These are phyloP conservation scores for Cladorrhinum sp. DNA, from an alignment of 2,329 filamentous ascomycete genomes.

Conservation along the genomic window DNA sequence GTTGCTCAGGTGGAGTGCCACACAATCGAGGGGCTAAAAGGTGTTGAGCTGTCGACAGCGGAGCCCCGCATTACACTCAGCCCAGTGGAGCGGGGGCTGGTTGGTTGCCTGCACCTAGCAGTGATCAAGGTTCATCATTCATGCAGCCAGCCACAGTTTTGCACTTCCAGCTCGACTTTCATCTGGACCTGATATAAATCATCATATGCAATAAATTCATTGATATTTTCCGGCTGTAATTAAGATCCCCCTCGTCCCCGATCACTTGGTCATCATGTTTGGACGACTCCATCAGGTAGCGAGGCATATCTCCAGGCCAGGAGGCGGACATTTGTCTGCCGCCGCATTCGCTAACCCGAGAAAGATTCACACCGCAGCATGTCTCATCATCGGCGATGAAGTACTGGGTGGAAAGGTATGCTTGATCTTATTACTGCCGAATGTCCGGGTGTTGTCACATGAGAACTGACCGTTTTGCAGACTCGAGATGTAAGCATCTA, in stretches of 20 bases:
- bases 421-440: too few species aligned
- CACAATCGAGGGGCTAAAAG: background rate
- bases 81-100: background rate
- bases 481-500: conserved; percentile 29
- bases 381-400: conserved; percentile 95
- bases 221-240: too few species aligned
- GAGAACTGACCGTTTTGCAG: conserved; percentile 14
- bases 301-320: conserved; percentile 64
- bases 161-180: background rate
- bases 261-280: conserved; percentile 73
- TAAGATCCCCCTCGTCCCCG: too few species aligned
- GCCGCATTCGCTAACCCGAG: conserved; percentile 22
- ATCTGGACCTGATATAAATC: background rate
- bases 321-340: conserved; percentile 43
- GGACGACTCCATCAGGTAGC: conserved; percentile 69
- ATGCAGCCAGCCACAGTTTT: background rate
- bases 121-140: background rate
- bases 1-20: background rate
- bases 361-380: conserved; percentile 80
- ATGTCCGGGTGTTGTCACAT: too few species aligned
- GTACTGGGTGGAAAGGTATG: conserved; percentile 88
- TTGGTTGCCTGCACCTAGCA: background rate
- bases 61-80: background rate
- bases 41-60: background rate
- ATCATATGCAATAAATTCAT: too few species aligned